A percentile compares a stretch with the other conserved stretches of the same genome.
Evolutionary conservation across 176 grass and related monocot species (phyloP).

Genomic region (barley (Hordeum vulgare)): DNA sequence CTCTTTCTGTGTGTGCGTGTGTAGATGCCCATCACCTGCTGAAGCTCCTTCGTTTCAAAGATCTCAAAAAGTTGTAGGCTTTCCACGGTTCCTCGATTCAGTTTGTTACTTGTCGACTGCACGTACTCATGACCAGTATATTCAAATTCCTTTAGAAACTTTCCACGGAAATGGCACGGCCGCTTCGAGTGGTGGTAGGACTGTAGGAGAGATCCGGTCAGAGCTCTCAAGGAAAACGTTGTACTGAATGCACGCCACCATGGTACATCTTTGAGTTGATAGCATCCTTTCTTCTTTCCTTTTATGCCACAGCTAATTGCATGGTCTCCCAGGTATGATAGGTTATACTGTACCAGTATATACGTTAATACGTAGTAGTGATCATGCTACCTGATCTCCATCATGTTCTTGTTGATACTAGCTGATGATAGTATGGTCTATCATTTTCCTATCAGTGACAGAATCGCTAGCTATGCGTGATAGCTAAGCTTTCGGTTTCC

Average conservation of each 20-base stretch:
- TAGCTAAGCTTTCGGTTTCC: conserved; percentile 34
- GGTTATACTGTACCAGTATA: too few relatives aligned
- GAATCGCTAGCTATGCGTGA: neutral
- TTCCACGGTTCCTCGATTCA: neutral
- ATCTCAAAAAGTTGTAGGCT: neutral
- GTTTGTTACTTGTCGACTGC: neutral
- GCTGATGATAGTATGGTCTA: too few relatives aligned
- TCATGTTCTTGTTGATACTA: neutral
- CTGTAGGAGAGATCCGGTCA: neutral
- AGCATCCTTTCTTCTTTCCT: neutral
- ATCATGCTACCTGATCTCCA: neutral
- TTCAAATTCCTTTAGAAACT: neutral
- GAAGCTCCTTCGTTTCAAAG: neutral
- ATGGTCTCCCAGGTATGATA: too few relatives aligned
- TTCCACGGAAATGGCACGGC: neutral
- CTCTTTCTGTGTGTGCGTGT: too few relatives aligned
- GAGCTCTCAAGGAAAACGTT: neutral
- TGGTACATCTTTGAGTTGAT: neutral
- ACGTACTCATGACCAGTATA: neutral
- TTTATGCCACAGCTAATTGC: neutral
- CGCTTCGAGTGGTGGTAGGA: too few relatives aligned
- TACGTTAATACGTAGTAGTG: too few relatives aligned
- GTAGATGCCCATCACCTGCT: too few relatives aligned
- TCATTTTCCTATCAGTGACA: neutral
- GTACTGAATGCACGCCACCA: neutral